A percentile compares a stretch with the other conserved stretches of the same genome.
phyloP scores from a whole-genome alignment of 2,329 filamentous ascomycete genomes.

The Botrytis medusae region DNA sequence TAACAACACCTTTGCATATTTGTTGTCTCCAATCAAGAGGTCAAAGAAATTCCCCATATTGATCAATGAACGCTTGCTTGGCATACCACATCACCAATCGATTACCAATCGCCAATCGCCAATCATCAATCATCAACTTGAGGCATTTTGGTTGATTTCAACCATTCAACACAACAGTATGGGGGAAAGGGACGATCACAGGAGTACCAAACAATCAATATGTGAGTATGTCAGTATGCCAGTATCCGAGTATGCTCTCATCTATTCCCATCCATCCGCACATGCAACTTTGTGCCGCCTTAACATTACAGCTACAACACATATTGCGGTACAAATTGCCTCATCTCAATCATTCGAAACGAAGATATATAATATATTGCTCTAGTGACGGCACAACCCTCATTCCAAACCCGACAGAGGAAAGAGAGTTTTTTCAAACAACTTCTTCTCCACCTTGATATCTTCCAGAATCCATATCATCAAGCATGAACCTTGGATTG shows the following conservation, averaged over 20 bases:
- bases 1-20: neutral
- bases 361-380: neutral
- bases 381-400: neutral
- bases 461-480: neutral
- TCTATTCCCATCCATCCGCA: neutral
- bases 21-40: conserved; percentile 8
- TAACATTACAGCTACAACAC: neutral
- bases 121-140: neutral
- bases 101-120: neutral
- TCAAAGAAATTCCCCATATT: neutral
- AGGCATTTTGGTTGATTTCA: neutral
- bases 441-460: neutral
- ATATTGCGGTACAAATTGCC: neutral
- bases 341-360: neutral
- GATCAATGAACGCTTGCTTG: neutral
- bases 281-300: conserved; percentile 1
- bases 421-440: neutral
- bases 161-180: neutral
- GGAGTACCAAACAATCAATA: neutral
- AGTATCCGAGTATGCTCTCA: neutral
- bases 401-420: neutral
- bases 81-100: conserved; percentile 1
- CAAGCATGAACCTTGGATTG: neutral
- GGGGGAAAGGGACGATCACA: neutral
- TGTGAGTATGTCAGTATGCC: neutral